A percentile compares a stretch with the other conserved stretches of the same genome.
Conservation (phyloP, 2,329 filamentous ascomycete genomes). For the Pseudopithomyces chartarum region DNA sequence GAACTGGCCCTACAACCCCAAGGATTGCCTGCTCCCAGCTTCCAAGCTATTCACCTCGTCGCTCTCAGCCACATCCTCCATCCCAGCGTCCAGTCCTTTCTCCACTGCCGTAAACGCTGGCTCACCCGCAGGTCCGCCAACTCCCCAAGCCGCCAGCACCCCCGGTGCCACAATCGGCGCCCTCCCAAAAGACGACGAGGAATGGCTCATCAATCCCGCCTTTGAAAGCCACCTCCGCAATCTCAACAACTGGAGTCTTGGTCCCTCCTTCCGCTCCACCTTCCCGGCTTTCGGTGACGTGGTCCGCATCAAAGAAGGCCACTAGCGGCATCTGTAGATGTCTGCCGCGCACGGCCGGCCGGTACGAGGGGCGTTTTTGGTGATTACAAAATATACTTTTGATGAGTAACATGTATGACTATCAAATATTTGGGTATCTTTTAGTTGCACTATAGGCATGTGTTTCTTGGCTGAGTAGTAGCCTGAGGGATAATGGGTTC, state of each 20-base stretch:
- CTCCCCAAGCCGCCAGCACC: slow-evolving; percentile 26
- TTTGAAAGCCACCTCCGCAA: slow-evolving; percentile 81
- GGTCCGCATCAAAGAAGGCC: slow-evolving; percentile 40
- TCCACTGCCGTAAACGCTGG: slow-evolving; percentile 36
- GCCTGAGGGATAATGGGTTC: not conserved
- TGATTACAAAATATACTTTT: not conserved
- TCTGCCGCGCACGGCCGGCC: slow-evolving; percentile 5
- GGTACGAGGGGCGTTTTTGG: not conserved
- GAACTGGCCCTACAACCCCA: slow-evolving; percentile 83
- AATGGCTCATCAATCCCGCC: slow-evolving; percentile 81
- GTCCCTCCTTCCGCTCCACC: slow-evolving; percentile 67
- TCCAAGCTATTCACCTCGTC: slow-evolving; percentile 28
- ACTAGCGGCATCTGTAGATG: slow-evolving; percentile 19
- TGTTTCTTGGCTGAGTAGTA: not conserved
- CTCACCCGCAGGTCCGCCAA: slow-evolving; percentile 30
- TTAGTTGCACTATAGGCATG: slow-evolving; percentile 1
- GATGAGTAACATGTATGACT: slow-evolving; percentile 4
- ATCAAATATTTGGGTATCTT: not conserved
- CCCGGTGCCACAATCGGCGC: slow-evolving; percentile 15
- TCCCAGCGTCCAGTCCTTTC: slow-evolving; percentile 32
- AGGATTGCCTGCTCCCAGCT: slow-evolving; percentile 67
- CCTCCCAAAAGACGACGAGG: slow-evolving; percentile 52
- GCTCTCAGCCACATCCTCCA: slow-evolving; percentile 27
- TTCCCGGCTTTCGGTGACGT: slow-evolving; percentile 61
- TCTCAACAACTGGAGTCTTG: slow-evolving; percentile 81